These are phyloP conservation scores for Chlamydomonas sphaeroides DNA, from an alignment of 139 green algal species.

Conservation along the genomic window DNA sequence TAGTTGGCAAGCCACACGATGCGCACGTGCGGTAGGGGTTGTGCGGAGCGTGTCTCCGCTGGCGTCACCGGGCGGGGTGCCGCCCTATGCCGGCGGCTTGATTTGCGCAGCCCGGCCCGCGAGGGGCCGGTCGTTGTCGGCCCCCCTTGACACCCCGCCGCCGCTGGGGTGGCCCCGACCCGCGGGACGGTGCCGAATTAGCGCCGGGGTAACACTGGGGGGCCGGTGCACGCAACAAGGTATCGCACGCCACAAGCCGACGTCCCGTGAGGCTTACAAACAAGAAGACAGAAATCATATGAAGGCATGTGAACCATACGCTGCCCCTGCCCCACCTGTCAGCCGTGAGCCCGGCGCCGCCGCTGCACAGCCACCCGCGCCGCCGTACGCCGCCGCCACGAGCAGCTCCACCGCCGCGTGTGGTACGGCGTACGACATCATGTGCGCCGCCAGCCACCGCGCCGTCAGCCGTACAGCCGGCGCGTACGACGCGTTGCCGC, in stretches of 20 bases:
- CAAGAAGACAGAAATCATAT: not conserved
- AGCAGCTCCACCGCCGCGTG: conserved; percentile 81
- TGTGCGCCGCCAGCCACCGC: conserved; percentile 74
- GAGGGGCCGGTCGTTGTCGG: no score
- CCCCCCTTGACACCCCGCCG: conserved; percentile 44
- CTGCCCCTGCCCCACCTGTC: conserved; percentile 57
- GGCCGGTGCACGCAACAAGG: not conserved
- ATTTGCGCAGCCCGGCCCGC: conserved; percentile 13
- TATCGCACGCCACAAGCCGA: no score
- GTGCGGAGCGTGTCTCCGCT: conserved; percentile 27
- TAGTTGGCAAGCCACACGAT: no score
- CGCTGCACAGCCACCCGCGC: not conserved
- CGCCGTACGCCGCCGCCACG: conserved; percentile 62
- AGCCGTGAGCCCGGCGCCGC: conserved; percentile 49
- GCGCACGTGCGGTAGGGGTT: no score
- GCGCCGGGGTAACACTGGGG: conserved; percentile 39
- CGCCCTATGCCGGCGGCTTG: conserved; percentile 34
- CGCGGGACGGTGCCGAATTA: not conserved
- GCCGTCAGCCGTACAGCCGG: conserved; percentile 64
- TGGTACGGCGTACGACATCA: conserved; percentile 66
- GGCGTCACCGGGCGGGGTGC: not conserved
- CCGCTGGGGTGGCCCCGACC: not conserved
- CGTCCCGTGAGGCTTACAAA: no score
- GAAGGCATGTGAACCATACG: not conserved
- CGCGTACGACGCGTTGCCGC: conserved; percentile 65